A percentile compares a stretch with the other conserved stretches of the same genome.
Evolutionary conservation across 257 asterid genomes (phyloP).

Genomic region (Solanum clarkiae): DNA sequence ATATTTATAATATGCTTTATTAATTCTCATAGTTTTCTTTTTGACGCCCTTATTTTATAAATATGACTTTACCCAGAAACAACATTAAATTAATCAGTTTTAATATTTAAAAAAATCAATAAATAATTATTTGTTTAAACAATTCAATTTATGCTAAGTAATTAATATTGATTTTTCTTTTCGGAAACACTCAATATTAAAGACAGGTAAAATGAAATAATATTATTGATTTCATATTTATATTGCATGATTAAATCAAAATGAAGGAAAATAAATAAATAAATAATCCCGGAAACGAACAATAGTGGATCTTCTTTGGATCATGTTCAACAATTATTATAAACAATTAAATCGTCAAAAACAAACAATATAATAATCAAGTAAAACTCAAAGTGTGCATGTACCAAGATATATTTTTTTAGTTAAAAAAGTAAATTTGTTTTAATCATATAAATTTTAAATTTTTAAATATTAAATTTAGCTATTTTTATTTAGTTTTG

Average conservation of each 20-base stretch:
- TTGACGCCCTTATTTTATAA: not conserved
- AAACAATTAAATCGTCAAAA: not conserved
- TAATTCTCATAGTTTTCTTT: not conserved
- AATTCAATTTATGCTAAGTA: not conserved
- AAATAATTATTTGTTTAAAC: not conserved
- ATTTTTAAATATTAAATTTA: not conserved
- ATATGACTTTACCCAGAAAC: too few species aligned
- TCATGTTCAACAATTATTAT: not conserved
- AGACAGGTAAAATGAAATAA: not conserved
- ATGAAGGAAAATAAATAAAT: not conserved
- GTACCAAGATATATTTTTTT: not conserved
- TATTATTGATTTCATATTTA: not conserved
- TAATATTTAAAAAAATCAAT: not conserved
- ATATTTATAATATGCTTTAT: not conserved
- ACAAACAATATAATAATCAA: not conserved
- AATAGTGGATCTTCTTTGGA: not conserved
- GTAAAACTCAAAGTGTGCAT: not conserved
- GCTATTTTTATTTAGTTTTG: too few species aligned
- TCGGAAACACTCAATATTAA: not conserved
- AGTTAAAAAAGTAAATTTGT: not conserved
- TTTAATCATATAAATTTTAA: too few species aligned
- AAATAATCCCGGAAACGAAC: not conserved
- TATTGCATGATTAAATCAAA: not conserved
- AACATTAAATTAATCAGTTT: not conserved
- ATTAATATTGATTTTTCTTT: not conserved